Percentiles rank a stretch among this genome's conserved stretches.
Evolutionary conservation across 2,329 filamentous ascomycete genomes (phyloP).

Genomic region (Claviceps citrina): DNA sequence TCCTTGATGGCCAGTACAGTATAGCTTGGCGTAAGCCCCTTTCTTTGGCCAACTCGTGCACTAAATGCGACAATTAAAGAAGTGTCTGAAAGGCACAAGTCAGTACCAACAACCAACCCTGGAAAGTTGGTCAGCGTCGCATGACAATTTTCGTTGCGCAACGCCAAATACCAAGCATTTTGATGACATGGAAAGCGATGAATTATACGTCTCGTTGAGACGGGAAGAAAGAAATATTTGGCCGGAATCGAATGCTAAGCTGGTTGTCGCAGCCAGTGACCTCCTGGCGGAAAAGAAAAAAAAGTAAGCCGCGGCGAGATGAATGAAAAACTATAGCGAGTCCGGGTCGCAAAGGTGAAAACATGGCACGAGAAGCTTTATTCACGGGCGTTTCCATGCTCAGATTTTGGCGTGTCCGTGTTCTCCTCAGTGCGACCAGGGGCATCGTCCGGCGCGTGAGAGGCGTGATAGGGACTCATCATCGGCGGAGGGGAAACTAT

Average conservation of each 20-base stretch:
- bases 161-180: not conserved
- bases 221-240: not conserved
- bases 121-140: not conserved
- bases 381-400: not conserved
- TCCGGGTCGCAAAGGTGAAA: not conserved
- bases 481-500: conserved; percentile 10
- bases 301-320: not conserved
- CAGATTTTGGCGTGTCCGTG: not conserved
- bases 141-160: no score
- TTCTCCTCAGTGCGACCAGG: not conserved
- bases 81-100: not conserved
- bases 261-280: no score
- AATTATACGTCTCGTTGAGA: not conserved
- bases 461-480: conserved; percentile 8
- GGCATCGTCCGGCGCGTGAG: not conserved
- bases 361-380: not conserved
- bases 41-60: not conserved
- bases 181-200: not conserved
- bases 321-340: no score
- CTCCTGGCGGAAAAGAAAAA: not conserved
- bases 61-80: not conserved
- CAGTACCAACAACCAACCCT: not conserved
- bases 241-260: not conserved
- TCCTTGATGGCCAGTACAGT: not conserved
- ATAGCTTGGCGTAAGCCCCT: no score